These are phyloP conservation scores for Huntiella savannae DNA, from an alignment of 2,329 filamentous ascomycete genomes.

Conservation along the genomic window DNA sequence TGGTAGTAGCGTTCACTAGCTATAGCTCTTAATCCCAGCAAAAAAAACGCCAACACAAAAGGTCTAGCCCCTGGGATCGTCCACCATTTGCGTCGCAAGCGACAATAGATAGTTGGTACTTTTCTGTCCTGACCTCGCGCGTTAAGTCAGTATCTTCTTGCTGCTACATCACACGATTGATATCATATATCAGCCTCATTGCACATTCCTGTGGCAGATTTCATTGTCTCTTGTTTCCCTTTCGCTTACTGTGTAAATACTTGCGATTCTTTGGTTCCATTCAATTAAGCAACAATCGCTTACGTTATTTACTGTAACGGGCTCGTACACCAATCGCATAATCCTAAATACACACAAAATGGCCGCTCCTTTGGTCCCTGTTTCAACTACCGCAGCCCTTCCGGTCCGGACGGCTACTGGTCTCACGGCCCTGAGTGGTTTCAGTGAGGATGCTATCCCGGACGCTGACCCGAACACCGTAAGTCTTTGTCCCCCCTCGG, in stretches of 20 bases:
- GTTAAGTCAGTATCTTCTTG: too few species aligned
- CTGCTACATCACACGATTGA: too few species aligned
- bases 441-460: conserved; percentile 38
- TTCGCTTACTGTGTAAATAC: background rate
- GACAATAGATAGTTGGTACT: too few species aligned
- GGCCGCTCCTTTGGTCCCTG: conserved; percentile 3
- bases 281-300: background rate
- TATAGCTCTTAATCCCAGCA: too few species aligned
- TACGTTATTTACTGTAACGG: background rate
- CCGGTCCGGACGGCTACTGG: conserved; percentile 7
- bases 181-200: too few species aligned
- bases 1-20: too few species aligned
- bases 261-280: background rate
- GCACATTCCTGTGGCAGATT: too few species aligned
- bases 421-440: conserved; percentile 18
- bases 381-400: conserved; percentile 4
- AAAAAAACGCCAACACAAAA: too few species aligned
- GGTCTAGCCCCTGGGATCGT: too few species aligned
- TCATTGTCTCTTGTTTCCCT: background rate
- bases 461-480: conserved; percentile 39
- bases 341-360: conserved; percentile 1
- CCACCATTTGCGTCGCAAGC: too few species aligned
- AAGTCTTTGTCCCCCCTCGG: conserved; percentile 16
- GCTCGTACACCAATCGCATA: background rate
- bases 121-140: too few species aligned